Base-by-base conservation (phyloP, 371 early-diverging fungal species). In the Haplosporangium sp. region DNA sequence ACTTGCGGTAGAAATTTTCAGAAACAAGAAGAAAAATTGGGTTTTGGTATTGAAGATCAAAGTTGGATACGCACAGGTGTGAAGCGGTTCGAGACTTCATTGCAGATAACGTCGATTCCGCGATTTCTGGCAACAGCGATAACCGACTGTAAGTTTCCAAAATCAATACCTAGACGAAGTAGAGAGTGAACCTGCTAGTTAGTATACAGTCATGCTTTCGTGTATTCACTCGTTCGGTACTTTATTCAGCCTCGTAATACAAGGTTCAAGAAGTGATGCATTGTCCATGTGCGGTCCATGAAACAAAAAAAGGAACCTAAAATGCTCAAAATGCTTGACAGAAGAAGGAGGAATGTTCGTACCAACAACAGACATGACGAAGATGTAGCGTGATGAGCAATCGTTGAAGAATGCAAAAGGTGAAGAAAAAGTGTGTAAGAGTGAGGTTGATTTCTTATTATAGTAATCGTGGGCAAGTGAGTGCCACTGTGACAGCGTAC, bases 51-150 rank as follows among this genome's bases (percentile, higher is more conserved):
- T 36, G 36, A 36, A 54, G 50, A 36, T 21, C 3, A 21, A 45
- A 43, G 47, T n/a, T 23, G 29, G 18, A 14, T 41, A 88, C 93
- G 85, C 89, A 95, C 90, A 12, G 99, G 99, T 38, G 98, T 98
- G 51, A 95, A 92, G 69, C 99, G 89, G 91, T 97, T 97, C 53
- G 96, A 96, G 42, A 96, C 96, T 86, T 98, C 98, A 84, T 98
- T 98, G 83, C 90, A 88, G 76, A 98, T 93, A 67, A 98, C 95
- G 83, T 98, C 99, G 82, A 98, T 96, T 82, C 98, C 98, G 79
- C 98, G 92, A 87, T 98, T 98, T 82, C 99, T 87, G 55, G 98
- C 99, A 55, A 98, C 97, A 62, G 99, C 97, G 72, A 98, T 95
- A 71, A 96, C 92, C 72, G 97, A 92, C 82, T 96, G 93, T 77